A percentile compares a stretch with the other conserved stretches of the same genome.
These are phyloP conservation scores for Phytopythium kandeliae DNA, from an alignment of 352 stramenopile genomes.

Conservation along the genomic window DNA sequence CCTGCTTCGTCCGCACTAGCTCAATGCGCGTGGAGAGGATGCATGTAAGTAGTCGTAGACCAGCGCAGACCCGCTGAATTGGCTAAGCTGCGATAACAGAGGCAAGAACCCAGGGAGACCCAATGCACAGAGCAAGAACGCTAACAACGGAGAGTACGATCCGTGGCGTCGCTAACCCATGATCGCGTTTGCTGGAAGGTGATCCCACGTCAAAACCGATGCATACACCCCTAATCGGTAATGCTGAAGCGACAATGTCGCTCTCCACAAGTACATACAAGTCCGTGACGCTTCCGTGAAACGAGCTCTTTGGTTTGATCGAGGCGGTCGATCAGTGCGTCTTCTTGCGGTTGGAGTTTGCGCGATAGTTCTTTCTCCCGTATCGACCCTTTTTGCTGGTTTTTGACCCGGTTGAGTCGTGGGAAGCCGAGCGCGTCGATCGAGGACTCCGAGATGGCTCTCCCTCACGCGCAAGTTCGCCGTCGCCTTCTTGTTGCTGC, in stretches of 20 bases:
- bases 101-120: neutral
- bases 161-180: neutral
- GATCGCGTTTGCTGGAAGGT: neutral
- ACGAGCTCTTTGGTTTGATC: no score
- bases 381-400: conserved; percentile 44
- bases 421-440: conserved; percentile 18
- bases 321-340: conserved; percentile 9
- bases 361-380: conserved; percentile 71
- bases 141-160: no score
- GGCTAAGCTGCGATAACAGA: neutral
- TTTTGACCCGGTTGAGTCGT: conserved; percentile 14
- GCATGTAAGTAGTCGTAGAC: conserved; percentile 31
- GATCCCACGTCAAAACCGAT: no score
- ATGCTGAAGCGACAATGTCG: no score
- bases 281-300: no score
- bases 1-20: neutral
- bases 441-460: conserved; percentile 11
- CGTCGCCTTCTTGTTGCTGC: neutral
- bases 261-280: no score
- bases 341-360: conserved; percentile 60
- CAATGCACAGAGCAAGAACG: neutral
- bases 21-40: conserved; percentile 1
- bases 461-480: conserved; percentile 2
- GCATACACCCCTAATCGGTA: no score
- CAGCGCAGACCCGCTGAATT: neutral